Percentiles rank a stretch among this genome's conserved stretches.
Conservation (phyloP, 2,329 filamentous ascomycete genomes). For the Xylariaceae sp. region DNA sequence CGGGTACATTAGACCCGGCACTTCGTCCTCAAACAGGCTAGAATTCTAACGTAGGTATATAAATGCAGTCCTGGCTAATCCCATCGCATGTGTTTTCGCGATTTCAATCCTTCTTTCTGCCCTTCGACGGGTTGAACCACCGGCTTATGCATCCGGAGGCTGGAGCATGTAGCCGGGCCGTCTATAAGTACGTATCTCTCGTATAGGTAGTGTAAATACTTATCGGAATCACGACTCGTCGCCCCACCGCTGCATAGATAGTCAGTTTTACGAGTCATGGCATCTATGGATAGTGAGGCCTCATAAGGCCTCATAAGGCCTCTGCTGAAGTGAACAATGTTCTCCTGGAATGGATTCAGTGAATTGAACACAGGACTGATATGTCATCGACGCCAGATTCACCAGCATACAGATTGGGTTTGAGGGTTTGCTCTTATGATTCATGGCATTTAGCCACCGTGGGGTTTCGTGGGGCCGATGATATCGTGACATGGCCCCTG, state of each 20-base stretch:
- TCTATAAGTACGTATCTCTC: background rate
- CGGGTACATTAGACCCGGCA: constrained; percentile 8
- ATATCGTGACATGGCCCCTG: constrained; percentile 8
- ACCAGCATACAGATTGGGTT: background rate
- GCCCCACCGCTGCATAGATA: too few relatives aligned
- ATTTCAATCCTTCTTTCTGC: background rate
- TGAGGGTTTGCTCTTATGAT: background rate
- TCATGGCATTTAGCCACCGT: constrained; percentile 2
- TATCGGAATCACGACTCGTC: background rate
- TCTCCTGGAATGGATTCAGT: background rate
- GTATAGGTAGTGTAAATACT: too few relatives aligned
- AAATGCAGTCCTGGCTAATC: background rate
- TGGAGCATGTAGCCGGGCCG: constrained; percentile 15
- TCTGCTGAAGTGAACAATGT: background rate
- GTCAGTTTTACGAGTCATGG: too few relatives aligned
- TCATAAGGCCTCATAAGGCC: background rate
- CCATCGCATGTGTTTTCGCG: background rate
- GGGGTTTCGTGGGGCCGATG: background rate
- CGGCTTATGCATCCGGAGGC: constrained; percentile 4
- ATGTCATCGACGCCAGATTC: background rate
- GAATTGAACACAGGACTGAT: background rate
- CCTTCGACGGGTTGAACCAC: background rate
- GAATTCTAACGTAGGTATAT: background rate
- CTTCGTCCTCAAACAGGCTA: constrained; percentile 4
- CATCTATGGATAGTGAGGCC: background rate